Base-by-base conservation (phyloP, 2,329 filamentous ascomycete species). In the Colletotrichum phormii region DNA sequence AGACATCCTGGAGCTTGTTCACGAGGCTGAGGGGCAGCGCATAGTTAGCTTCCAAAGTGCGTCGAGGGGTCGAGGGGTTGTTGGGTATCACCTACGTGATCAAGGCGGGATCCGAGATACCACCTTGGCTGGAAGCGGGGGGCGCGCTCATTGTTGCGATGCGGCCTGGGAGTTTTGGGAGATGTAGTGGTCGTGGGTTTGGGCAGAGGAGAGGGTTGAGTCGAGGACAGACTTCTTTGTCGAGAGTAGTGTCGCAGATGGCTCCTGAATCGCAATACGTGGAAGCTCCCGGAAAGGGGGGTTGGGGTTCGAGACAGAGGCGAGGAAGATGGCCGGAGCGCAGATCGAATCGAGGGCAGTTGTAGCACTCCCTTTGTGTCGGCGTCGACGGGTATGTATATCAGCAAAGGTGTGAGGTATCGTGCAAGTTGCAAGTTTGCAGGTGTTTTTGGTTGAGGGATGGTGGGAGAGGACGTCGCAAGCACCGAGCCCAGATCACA, bases 1-100 rank as follows among this genome's bases (percentile, higher is more conserved):
- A 99, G 78, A 99, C 97, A 94, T 99, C 97, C 84, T 99, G 97
- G 60, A 99, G 92, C 88, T 97, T 98, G 89, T 99, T 99, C 82
- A 99, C 97, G 78, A 98, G 93, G 80, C 90, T 92, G 46, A 61
- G 26, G 33, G 24, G 65, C 54, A 37, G 46, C 58, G 68, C 57
- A 60, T 61, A 55, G 66, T 73, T 72, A 73, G 66, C 67, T 61
- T 71, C 57, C 72, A 77, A 75, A 73, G 63, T 73, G 67, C 37
- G 33, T 67, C 57, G 22, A 60, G 49, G 18, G n/a, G 37, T 42
- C 37, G 37, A 42, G 37, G 13, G 15, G 37, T 18, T 42, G 57
- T 64, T 67, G 49, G 62, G 71, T 51, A 72, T 55, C 51, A 81
- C 85, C 75, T 80, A 91, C 90, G 90, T 90, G 84, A 92, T 92